Conservation (phyloP, 768 basidiomycete species). For the Solioccasus polychromus region DNA sequence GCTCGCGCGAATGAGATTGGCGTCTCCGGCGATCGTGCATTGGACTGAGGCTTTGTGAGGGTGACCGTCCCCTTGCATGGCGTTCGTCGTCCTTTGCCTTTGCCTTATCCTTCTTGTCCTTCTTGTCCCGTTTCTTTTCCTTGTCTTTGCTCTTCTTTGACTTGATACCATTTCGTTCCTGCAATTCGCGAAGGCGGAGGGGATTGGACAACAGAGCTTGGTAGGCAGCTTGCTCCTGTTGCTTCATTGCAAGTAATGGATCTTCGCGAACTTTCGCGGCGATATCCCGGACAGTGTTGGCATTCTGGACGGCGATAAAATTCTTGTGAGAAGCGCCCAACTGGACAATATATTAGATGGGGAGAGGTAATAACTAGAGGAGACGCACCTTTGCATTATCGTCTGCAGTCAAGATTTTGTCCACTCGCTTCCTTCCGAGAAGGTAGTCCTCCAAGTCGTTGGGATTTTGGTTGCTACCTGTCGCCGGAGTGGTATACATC, state of each 20-base stretch:
- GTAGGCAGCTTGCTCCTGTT: slow-evolving; percentile 93
- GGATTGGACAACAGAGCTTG: slow-evolving; percentile 85
- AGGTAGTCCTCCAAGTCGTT: slow-evolving; percentile 97
- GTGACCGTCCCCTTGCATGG: slow-evolving; percentile 27
- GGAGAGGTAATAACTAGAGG: background rate
- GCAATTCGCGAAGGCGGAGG: slow-evolving; percentile 76
- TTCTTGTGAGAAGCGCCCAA: slow-evolving; percentile 85
- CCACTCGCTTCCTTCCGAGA: slow-evolving; percentile 95
- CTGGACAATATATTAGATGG: slow-evolving; percentile 36
- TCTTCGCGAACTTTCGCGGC: slow-evolving; percentile 96
- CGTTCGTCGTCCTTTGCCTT: slow-evolving; percentile 28
- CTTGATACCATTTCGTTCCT: slow-evolving; percentile 78
- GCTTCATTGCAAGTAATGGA: slow-evolving; percentile 94
- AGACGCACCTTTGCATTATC: slow-evolving; percentile 80
- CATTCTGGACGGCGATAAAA: slow-evolving; percentile 94
- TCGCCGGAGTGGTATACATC: slow-evolving; percentile 99
- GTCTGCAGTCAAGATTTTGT: slow-evolving; percentile 89
- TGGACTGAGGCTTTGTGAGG: slow-evolving; percentile 34
- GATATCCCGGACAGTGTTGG: slow-evolving; percentile 84
- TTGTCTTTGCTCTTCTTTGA: slow-evolving; percentile 73
- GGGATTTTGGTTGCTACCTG: slow-evolving; percentile 79
- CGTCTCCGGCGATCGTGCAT: slow-evolving; percentile 21
- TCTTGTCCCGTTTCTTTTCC: slow-evolving; percentile 50
- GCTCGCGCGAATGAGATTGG: slow-evolving; percentile 33
- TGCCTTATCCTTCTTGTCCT: slow-evolving; percentile 40